Percentiles rank a stretch among this genome's conserved stretches.
Evolutionary conservation across 257 asterid species (phyloP).

Genomic region (Misopates orontium): DNA sequence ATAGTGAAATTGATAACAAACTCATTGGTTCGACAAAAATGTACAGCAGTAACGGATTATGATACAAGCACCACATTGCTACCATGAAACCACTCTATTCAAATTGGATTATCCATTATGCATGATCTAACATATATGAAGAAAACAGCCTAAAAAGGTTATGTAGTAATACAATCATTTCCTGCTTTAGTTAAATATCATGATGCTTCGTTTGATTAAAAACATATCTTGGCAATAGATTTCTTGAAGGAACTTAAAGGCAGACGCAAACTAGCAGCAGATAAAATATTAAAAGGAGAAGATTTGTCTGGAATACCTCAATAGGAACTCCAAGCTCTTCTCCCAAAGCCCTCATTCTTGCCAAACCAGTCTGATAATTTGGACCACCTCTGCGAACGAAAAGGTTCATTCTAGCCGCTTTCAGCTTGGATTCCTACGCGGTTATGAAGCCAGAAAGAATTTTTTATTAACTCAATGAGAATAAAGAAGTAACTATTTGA

Average conservation of each 20-base stretch:
- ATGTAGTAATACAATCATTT: neutral
- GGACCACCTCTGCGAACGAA: constrained; percentile 93
- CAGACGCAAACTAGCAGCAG: constrained; percentile 3
- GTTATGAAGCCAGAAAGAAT: neutral
- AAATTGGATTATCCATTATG: too few species aligned
- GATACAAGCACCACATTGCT: neutral
- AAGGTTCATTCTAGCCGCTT: constrained; percentile 80
- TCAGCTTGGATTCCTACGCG: constrained; percentile 66
- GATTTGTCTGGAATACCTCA: constrained; percentile 51
- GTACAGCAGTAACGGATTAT: neutral
- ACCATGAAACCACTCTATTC: too few species aligned
- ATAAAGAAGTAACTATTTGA: neutral
- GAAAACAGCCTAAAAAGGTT: neutral
- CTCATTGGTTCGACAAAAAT: neutral
- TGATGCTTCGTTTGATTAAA: constrained; percentile 4
- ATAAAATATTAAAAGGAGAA: neutral
- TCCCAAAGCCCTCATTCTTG: constrained; percentile 77
- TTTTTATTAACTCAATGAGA: constrained; percentile 10
- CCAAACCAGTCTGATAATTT: constrained; percentile 82
- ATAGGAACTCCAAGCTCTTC: constrained; percentile 81
- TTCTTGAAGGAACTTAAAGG: constrained; percentile 7
- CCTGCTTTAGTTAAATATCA: neutral
- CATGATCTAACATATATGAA: too few species aligned
- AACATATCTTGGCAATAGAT: neutral
- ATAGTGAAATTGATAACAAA: too few species aligned